Percentiles rank a stretch among this genome's conserved stretches.
Conservation (phyloP, 2,329 filamentous ascomycete genomes). For the Pseudohalonectria lignicola region DNA sequence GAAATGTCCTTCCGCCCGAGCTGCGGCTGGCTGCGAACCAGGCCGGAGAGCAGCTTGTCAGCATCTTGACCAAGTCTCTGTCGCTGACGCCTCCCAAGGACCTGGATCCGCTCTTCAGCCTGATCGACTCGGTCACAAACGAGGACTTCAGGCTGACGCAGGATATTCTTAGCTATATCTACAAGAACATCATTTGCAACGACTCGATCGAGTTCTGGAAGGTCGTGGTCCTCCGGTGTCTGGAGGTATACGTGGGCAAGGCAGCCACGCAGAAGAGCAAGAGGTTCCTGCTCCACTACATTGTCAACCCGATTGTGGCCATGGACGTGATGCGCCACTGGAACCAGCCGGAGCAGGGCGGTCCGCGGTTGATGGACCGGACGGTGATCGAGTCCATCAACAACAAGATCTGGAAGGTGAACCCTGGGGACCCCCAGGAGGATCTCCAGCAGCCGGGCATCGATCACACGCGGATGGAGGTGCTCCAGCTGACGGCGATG, state of each 20-base stretch:
- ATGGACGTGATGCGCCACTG: conserved; percentile 90
- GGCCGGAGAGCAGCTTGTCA: conserved; percentile 77
- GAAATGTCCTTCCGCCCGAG: conserved; percentile 56
- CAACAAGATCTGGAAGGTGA: conserved; percentile 86
- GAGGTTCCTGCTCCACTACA: conserved; percentile 79
- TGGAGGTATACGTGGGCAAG: conserved; percentile 77
- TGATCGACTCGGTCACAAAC: conserved; percentile 74
- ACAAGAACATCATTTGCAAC: conserved; percentile 71
- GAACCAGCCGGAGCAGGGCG: conserved; percentile 43
- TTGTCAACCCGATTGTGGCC: conserved; percentile 91
- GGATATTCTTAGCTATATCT: conserved; percentile 71
- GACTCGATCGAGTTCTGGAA: conserved; percentile 81
- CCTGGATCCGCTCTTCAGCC: conserved; percentile 70
- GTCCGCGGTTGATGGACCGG: conserved; percentile 71
- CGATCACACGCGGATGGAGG: conserved; percentile 91
- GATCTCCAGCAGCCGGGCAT: conserved; percentile 78
- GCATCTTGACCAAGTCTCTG: conserved; percentile 72
- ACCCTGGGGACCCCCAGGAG: conserved; percentile 70
- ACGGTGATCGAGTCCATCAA: conserved; percentile 83
- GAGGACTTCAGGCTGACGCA: conserved; percentile 73
- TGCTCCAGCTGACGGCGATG: conserved; percentile 88
- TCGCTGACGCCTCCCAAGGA: conserved; percentile 64
- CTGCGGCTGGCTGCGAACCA: conserved; percentile 82
- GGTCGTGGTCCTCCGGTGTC: conserved; percentile 68
- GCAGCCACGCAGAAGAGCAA: conserved; percentile 80